Conservation (phyloP, 2,329 filamentous ascomycete genomes). For the Penicillium freii region DNA sequence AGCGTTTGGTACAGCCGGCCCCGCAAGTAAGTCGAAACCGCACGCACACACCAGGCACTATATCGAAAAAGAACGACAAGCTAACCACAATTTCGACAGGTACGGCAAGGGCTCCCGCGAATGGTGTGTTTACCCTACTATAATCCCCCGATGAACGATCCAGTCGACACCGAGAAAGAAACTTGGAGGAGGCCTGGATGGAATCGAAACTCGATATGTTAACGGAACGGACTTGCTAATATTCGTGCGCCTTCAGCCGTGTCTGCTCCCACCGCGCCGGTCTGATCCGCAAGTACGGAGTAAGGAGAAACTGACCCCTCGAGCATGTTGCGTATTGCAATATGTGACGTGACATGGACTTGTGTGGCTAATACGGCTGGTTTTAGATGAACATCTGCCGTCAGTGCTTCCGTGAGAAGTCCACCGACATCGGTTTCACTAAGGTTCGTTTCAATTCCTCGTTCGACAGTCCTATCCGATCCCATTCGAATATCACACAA, state of each 20-base stretch:
- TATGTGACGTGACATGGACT: constrained; percentile 7
- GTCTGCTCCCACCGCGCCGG: constrained; percentile 93
- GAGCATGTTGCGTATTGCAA: background rate
- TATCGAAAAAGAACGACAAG: constrained; percentile 10
- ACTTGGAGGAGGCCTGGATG: constrained; percentile 11
- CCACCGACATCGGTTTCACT: constrained; percentile 65
- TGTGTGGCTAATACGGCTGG: constrained; percentile 21
- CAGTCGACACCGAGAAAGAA: constrained; percentile 6
- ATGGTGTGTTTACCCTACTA: constrained; percentile 66
- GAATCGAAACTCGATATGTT: constrained; percentile 22
- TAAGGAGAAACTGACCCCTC: constrained; percentile 27
- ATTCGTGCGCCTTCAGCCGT: constrained; percentile 54
- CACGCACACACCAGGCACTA: constrained; percentile 6
- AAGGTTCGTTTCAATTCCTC: constrained; percentile 53
- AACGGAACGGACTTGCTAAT: constrained; percentile 28
- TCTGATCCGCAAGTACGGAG: constrained; percentile 99
- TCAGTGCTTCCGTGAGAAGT: constrained; percentile 69
- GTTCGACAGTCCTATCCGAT: background rate
- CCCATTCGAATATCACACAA: background rate
- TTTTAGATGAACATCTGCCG: constrained; percentile 58
- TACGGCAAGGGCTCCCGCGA: constrained; percentile 87
- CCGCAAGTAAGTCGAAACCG: constrained; percentile 63
- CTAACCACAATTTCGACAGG: constrained; percentile 28
- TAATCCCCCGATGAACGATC: constrained; percentile 15
- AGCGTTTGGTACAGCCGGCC: constrained; percentile 99